Conservation (phyloP, 805 yeast species). For the Teunomyces panamensis region DNA sequence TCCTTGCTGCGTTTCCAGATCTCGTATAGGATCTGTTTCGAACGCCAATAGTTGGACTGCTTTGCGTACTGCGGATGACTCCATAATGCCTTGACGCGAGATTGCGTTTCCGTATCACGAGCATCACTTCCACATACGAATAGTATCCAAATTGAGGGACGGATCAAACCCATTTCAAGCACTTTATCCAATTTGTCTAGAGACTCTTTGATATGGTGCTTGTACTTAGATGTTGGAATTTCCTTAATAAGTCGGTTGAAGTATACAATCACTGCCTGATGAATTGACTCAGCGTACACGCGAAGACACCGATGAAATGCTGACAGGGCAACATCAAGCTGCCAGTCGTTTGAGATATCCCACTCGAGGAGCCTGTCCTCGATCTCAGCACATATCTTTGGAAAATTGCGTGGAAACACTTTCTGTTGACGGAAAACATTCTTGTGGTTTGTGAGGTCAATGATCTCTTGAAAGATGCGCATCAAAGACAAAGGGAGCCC, state of each 20-base stretch:
- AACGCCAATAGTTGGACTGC: constrained; percentile 48
- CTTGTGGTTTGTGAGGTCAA: constrained; percentile 51
- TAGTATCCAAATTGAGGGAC: constrained; percentile 50
- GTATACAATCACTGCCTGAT: constrained; percentile 42
- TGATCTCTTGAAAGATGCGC: constrained; percentile 44
- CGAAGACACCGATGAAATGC: constrained; percentile 39
- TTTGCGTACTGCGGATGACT: constrained; percentile 19
- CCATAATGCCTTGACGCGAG: constrained; percentile 31
- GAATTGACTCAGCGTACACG: constrained; percentile 37
- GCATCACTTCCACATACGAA: constrained; percentile 42
- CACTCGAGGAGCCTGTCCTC: constrained; percentile 50
- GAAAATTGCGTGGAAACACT: constrained; percentile 52
- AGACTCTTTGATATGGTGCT: constrained; percentile 4
- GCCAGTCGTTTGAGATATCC: constrained; percentile 42
- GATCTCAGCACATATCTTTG: constrained; percentile 51
- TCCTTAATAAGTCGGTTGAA: constrained; percentile 45
- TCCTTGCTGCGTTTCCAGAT: constrained; percentile 45
- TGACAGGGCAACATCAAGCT: constrained; percentile 18
- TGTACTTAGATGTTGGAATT: not conserved
- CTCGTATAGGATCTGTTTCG: constrained; percentile 52
- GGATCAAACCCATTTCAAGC: constrained; percentile 12
- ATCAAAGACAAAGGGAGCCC: constrained; percentile 49
- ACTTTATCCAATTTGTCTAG: constrained; percentile 1
- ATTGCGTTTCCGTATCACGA: constrained; percentile 24
- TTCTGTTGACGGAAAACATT: constrained; percentile 39